phyloP scores from a whole-genome alignment of 441 rosid genomes.

The Rhodomyrtus psidioides region DNA sequence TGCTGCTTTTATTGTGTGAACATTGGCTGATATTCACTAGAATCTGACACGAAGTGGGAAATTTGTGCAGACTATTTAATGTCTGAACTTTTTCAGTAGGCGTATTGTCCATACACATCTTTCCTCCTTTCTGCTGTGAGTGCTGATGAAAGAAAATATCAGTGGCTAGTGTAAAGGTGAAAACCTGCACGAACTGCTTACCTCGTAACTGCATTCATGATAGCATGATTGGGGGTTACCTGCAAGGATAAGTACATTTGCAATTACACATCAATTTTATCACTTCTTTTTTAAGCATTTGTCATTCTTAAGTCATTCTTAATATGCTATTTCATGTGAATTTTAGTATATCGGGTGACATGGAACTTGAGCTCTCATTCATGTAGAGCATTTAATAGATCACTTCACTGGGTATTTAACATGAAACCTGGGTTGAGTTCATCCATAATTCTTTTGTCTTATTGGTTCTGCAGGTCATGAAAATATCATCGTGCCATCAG shows the following conservation, averaged over 20 bases:
- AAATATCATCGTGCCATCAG: conserved; percentile 50
- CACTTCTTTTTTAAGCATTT: neutral
- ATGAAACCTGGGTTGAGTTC: neutral
- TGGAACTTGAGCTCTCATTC: neutral
- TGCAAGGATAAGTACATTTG: neutral
- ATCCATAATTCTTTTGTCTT: neutral
- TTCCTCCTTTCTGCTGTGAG: neutral
- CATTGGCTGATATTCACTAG: neutral
- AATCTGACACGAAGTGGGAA: neutral
- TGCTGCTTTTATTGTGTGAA: neutral
- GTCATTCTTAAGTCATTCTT: neutral
- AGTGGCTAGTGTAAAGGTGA: neutral
- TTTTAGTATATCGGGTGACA: neutral
- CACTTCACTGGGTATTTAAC: neutral
- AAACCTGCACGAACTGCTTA: neutral
- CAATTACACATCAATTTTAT: neutral
- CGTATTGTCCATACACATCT: neutral
- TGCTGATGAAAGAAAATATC: neutral
- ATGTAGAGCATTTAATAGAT: neutral
- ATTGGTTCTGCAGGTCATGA: conserved; percentile 54
- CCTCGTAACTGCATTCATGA: neutral
- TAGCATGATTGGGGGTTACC: neutral
- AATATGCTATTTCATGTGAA: neutral
- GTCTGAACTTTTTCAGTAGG: neutral
- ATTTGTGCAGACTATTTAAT: neutral